Percentiles rank a stretch among this genome's conserved stretches.
phyloP scores from a whole-genome alignment of 768 basidiomycete genomes.

The Strobilomyces confusus region DNA sequence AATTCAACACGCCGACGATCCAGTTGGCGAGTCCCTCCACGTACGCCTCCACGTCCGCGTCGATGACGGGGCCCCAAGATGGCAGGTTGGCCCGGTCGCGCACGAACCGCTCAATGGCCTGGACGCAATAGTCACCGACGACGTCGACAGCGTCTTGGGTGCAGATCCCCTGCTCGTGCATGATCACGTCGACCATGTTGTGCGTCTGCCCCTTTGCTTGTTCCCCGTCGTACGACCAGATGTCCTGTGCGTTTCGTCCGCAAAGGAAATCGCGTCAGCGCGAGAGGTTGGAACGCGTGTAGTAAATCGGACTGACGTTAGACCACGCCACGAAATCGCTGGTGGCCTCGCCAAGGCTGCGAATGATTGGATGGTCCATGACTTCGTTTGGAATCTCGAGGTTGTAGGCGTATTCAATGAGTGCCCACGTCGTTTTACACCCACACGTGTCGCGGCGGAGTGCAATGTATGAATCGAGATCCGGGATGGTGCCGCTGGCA shows the following conservation, averaged over 20 bases:
- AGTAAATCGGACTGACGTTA: not conserved
- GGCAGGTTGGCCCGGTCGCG: conserved; percentile 46
- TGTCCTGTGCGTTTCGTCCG: too few species aligned
- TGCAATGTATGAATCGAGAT: not conserved
- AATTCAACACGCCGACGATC: conserved; percentile 73
- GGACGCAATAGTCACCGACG: conserved; percentile 70
- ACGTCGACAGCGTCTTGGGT: conserved; percentile 73
- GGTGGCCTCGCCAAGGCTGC: conserved; percentile 64
- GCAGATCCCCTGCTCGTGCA: conserved; percentile 64
- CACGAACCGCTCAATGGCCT: conserved; percentile 68
- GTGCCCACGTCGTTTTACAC: not conserved
- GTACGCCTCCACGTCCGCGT: conserved; percentile 59
- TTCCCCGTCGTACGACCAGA: conserved; percentile 84
- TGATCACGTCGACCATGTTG: conserved; percentile 80
- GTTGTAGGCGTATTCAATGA: conserved; percentile 41
- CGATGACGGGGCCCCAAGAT: conserved; percentile 67
- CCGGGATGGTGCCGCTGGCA: not conserved
- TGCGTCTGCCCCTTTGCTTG: conserved; percentile 79
- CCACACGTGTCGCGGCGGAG: not conserved
- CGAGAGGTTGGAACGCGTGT: too few species aligned
- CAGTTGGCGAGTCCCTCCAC: conserved; percentile 70
- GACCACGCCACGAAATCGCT: conserved; percentile 83
- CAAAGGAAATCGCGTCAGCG: not conserved
- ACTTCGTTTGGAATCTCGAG: conserved; percentile 78
- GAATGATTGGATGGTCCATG: conserved; percentile 71